phyloP scores from a whole-genome alignment of 495 filamentous ascomycete species.

The Penicillium bovifimosum region DNA sequence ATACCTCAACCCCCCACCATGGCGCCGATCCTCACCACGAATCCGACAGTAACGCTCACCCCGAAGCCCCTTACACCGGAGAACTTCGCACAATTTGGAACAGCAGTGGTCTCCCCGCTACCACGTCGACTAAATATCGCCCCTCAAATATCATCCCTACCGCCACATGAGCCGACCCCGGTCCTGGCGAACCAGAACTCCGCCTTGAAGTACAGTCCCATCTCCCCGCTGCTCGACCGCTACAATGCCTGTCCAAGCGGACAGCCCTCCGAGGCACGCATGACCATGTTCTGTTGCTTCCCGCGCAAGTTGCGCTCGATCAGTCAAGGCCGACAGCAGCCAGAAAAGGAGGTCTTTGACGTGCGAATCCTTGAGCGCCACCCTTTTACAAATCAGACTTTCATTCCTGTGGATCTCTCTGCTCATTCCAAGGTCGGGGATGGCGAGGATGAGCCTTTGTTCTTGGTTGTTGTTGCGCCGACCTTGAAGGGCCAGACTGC shows the following conservation, averaged over 20 bases:
- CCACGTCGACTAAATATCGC: conserved; percentile 46
- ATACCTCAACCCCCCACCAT: conserved; percentile 10
- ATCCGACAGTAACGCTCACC: conserved; percentile 32
- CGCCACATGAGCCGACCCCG: conserved; percentile 33
- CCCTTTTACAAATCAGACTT: conserved; percentile 90
- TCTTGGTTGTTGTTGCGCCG: conserved; percentile 90
- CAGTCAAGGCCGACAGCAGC: conserved; percentile 2
- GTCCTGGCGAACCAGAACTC: conserved; percentile 75
- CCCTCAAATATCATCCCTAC: conserved; percentile 34
- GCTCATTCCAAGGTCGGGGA: conserved; percentile 25
- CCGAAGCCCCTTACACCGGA: conserved; percentile 56
- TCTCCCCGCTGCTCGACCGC: conserved; percentile 63
- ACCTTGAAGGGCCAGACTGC: conserved; percentile 40
- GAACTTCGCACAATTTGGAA: conserved; percentile 76
- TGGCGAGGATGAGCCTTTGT: conserved; percentile 39
- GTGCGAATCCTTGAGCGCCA: conserved; percentile 84
- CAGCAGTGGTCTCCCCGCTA: conserved; percentile 69
- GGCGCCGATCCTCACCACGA: conserved; percentile 31
- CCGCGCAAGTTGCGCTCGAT: conserved; percentile 50
- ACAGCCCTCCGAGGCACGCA: conserved; percentile 51
- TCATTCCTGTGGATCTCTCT: conserved; percentile 68
- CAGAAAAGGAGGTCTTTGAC: conserved; percentile 47
- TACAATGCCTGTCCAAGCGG: conserved; percentile 63
- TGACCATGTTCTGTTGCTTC: conserved; percentile 88
- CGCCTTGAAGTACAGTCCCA: conserved; percentile 77